Base-by-base conservation (phyloP, 2,329 filamentous ascomycete species). In the Nothomitra cinnamomea region DNA sequence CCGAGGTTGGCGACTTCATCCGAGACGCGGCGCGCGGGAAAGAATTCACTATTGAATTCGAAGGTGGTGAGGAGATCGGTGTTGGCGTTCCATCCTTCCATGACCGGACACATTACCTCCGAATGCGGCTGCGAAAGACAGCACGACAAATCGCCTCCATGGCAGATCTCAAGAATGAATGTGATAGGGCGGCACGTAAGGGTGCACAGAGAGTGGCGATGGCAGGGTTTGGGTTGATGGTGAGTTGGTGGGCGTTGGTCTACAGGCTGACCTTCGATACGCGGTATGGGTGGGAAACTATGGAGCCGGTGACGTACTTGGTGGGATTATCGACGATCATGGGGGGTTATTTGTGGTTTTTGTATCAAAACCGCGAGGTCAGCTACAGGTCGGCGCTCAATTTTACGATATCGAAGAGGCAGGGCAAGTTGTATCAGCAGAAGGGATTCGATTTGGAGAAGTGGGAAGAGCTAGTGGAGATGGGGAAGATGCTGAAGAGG, bases 1-100 rank as follows among this genome's bases (percentile, higher is more conserved):
- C 89, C 1, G 89, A 95, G 64, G 84, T 95, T 32, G 89, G 89
- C 8, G 89, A 95, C 68, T 95, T 95, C 63, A 92, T 95, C 58
- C 80, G 87, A 7, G 89, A 95, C 63, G 88, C 89, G 0, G 86
- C 88, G 0, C 75, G 86, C 2, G 86, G 85, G 0, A 80, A 85
- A 53, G 87, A 94, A 63, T 95, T 95, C 63, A 80, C 83, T 2
- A 80, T 95, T 43, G 79, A 83, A 53, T 86, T 95, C 54, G 84
- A 94, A 63, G 86, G 86, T 0, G 72, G 74, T 0, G 65, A 73
- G 1, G 79, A 87, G 60, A 82, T 95, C 59, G 77, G 80, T 15
- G 82, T 95, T 5, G 81, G 79, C 0, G 88, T 95, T 8, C 89
- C 89, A 0, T 87, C 82, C 48, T 95, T 95, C 74, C 79, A 82